These are phyloP conservation scores for Sporothrix brunneoviolacea DNA, from an alignment of 2,329 filamentous ascomycete genomes.

Conservation along the genomic window DNA sequence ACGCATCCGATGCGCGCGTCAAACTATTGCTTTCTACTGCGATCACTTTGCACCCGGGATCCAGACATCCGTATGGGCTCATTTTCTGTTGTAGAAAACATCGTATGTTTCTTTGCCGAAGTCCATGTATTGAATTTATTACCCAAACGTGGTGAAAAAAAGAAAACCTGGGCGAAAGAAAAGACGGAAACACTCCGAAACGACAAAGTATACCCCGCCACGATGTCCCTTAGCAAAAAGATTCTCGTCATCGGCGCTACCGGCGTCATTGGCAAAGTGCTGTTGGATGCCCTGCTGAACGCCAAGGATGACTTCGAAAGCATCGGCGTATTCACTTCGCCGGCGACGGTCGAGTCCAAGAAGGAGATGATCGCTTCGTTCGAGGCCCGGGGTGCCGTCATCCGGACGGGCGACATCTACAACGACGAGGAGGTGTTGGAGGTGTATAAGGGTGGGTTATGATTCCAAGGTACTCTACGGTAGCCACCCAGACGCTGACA, in stretches of 20 bases:
- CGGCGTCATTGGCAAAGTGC: conserved; percentile 30
- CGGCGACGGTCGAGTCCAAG: conserved; percentile 8
- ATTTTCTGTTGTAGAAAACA: background rate
- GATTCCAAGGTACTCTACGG: too few relatives aligned
- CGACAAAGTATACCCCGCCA: background rate
- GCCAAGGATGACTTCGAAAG: conserved; percentile 27
- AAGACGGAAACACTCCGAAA: background rate
- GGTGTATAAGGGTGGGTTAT: conserved; percentile 8
- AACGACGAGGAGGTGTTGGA: conserved; percentile 11
- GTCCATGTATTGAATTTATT: too few relatives aligned
- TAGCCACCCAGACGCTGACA: too few relatives aligned
- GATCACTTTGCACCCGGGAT: background rate
- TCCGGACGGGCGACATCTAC: conserved; percentile 10
- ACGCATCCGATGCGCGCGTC: too few relatives aligned
- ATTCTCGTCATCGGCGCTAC: conserved; percentile 29
- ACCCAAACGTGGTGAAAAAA: background rate
- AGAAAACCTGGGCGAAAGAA: background rate
- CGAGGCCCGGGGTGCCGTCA: background rate
- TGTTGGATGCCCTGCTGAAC: conserved; percentile 26
- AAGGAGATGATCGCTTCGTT: conserved; percentile 7
- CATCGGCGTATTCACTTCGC: conserved; percentile 44
- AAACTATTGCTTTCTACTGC: too few relatives aligned
- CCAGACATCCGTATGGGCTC: background rate
- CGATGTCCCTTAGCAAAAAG: background rate
- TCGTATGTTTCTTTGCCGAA: too few relatives aligned